Evolutionary conservation across 257 asterid species (phyloP).

Genomic region (Solanum okadae): DNA sequence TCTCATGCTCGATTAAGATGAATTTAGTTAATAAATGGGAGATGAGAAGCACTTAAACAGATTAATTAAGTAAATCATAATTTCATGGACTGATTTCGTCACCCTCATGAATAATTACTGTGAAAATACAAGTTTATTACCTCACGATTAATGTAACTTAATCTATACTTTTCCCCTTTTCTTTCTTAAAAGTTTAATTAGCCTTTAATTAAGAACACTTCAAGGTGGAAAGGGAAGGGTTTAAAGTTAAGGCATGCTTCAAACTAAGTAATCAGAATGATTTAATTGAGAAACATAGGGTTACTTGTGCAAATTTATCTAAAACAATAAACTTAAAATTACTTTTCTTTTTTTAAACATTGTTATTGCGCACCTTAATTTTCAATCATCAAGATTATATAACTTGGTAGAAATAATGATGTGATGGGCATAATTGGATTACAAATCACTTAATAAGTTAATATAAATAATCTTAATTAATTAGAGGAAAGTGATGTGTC

Average conservation of each 20-base stretch:
- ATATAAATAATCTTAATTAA: neutral
- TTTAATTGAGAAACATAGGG: neutral
- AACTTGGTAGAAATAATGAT: neutral
- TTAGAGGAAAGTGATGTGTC: neutral
- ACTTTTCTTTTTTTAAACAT: neutral
- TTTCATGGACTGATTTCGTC: neutral
- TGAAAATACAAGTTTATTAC: neutral
- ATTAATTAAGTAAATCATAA: neutral
- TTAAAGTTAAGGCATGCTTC: neutral
- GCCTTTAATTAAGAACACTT: neutral
- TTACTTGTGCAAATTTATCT: neutral
- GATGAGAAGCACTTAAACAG: neutral
- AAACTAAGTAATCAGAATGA: neutral
- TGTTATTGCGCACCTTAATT: neutral
- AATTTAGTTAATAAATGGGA: neutral
- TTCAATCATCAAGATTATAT: neutral
- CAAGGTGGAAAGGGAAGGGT: neutral
- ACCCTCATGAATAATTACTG: neutral
- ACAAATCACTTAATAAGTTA: neutral
- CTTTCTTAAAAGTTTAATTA: neutral
- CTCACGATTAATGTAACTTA: neutral
- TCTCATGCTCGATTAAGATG: neutral
- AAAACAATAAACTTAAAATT: neutral
- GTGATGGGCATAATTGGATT: neutral
- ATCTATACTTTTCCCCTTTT: neutral